A percentile compares a stretch with the other conserved stretches of the same genome.
Evolutionary conservation across 176 grass and related monocot genomes (phyloP).

Genomic region (Areca catechu): DNA sequence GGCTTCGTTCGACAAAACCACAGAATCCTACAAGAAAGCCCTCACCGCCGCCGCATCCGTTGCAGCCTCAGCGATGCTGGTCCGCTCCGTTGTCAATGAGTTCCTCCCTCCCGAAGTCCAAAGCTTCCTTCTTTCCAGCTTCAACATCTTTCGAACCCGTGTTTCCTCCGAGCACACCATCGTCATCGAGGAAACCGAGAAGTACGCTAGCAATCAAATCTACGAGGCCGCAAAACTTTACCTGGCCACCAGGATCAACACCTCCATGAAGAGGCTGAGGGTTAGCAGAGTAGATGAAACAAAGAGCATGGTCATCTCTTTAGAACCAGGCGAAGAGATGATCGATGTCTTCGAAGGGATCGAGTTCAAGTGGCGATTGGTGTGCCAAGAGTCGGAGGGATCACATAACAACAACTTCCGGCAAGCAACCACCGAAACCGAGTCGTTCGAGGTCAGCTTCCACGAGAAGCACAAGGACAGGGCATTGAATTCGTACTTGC

Average conservation of each 20-base stretch:
- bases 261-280: constrained; percentile 51
- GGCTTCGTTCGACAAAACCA: constrained; percentile 35
- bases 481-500: constrained; percentile 51
- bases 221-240: constrained; percentile 61
- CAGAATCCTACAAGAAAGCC: constrained; percentile 66
- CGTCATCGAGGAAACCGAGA: constrained; percentile 61
- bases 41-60: constrained; percentile 55
- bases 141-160: constrained; percentile 43
- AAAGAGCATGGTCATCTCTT: constrained; percentile 60
- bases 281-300: constrained; percentile 52
- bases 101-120: constrained; percentile 62
- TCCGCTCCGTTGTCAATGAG: constrained; percentile 59
- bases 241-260: constrained; percentile 65
- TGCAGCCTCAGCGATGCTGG: constrained; percentile 67
- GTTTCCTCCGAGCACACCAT: constrained; percentile 54
- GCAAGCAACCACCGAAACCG: constrained; percentile 34
- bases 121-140: constrained; percentile 38
- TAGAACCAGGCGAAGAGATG: constrained; percentile 81
- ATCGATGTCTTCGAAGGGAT: constrained; percentile 47
- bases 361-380: constrained; percentile 71
- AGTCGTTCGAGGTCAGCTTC: constrained; percentile 72
- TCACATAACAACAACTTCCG: background rate
- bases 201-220: constrained; percentile 55
- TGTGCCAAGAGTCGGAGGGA: constrained; percentile 33
- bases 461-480: constrained; percentile 65